Conservation (phyloP, 192 early-diverging fungal species). For the Coemansia sp. region DNA sequence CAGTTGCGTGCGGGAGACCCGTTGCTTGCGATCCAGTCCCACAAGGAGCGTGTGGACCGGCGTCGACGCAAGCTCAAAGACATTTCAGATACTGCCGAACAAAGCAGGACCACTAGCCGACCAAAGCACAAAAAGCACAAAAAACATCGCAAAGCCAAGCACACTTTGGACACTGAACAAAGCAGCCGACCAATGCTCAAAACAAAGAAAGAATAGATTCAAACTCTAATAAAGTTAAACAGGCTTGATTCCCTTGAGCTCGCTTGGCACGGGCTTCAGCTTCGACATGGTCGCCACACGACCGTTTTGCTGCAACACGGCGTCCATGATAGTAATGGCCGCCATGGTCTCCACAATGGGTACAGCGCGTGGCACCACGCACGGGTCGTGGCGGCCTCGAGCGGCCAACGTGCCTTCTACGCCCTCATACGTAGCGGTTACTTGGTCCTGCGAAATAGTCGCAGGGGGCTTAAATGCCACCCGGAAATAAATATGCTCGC, state of each 20-base stretch:
- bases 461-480: constrained; percentile 98
- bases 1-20: neutral
- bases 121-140: neutral
- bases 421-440: constrained; percentile 86
- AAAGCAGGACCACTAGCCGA: neutral
- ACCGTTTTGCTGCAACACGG: constrained; percentile 54
- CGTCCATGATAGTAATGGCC: constrained; percentile 88
- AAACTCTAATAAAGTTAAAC: constrained; percentile 9
- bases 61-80: neutral
- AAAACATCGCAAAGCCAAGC: neutral
- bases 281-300: constrained; percentile 28
- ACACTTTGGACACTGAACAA: neutral
- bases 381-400: constrained; percentile 96
- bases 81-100: neutral
- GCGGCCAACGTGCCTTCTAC: constrained; percentile 77
- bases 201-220: too few relatives aligned
- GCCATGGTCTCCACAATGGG: constrained; percentile 99
- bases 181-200: too few relatives aligned
- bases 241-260: constrained; percentile 51
- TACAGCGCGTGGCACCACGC: constrained; percentile 91
- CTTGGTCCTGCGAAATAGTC: constrained; percentile 90
- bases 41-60: constrained; percentile 7
- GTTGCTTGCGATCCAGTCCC: constrained; percentile 5
- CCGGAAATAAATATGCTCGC: constrained; percentile 94
- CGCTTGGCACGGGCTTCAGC: constrained; percentile 39